Evolutionary conservation across 495 filamentous ascomycete species (phyloP).

Genomic region (Hyaloscypha bicolor): DNA sequence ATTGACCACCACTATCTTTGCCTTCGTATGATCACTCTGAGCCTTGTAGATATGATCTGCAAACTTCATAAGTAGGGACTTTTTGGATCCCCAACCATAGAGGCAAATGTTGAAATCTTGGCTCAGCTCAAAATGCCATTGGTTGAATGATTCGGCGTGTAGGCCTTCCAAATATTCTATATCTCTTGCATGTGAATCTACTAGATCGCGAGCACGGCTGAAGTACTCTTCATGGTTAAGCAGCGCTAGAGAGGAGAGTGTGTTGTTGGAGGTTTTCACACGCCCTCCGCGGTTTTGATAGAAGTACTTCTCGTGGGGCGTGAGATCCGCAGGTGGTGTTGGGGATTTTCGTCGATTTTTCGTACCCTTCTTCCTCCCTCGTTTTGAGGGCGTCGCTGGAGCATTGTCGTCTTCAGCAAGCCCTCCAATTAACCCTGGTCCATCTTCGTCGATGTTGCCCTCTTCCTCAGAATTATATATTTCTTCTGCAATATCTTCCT

Average conservation of each 20-base stretch:
- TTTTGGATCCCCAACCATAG: conserved; percentile 91
- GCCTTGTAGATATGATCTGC: conserved; percentile 66
- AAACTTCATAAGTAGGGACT: conserved; percentile 73
- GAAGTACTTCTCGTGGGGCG: conserved; percentile 90
- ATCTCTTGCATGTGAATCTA: conserved; percentile 73
- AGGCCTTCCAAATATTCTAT: conserved; percentile 70
- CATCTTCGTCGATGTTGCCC: conserved; percentile 4
- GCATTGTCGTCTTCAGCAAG: conserved; percentile 1
- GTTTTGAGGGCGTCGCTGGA: conserved; percentile 46
- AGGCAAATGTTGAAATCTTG: conserved; percentile 90
- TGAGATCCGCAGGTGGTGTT: conserved; percentile 70
- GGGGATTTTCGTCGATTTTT: conserved; percentile 35
- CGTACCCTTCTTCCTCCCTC: conserved; percentile 59
- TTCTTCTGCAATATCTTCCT: conserved; percentile 69
- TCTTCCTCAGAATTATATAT: conserved; percentile 56
- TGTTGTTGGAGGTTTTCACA: conserved; percentile 84
- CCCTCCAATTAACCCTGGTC: background rate
- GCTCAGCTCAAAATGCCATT: conserved; percentile 90
- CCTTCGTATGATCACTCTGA: conserved; percentile 32
- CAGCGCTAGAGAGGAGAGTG: conserved; percentile 69
- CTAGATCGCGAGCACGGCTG: conserved; percentile 62
- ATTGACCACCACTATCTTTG: conserved; percentile 81
- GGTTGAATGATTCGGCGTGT: conserved; percentile 79
- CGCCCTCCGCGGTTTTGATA: conserved; percentile 84
- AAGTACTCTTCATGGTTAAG: conserved; percentile 94